Evolutionary conservation across 2,329 filamentous ascomycete species (phyloP), one percentile per base, ranked within the genome.

Genomic region (Stachybotrys echinatus): DNA sequence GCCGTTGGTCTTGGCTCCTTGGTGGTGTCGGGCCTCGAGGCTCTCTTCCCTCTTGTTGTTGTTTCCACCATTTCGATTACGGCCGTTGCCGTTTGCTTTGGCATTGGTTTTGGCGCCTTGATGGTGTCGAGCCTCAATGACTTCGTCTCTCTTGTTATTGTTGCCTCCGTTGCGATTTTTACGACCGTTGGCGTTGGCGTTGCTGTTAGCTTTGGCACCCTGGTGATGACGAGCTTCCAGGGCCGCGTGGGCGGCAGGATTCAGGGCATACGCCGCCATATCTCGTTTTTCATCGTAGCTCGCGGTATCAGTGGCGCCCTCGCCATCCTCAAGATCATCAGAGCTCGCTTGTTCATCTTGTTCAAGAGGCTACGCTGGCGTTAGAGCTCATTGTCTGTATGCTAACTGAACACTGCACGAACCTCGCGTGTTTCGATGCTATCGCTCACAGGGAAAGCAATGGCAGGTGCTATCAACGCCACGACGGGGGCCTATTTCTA

Each of bases 181-280:
- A 37, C 38, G 46, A 4, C 42, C 50, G 20, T 52, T 51, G 42
- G 27, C 45, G 23, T 51, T 49, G 18, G 37, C 42, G 22, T 45
- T 23, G 10, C 18, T 23, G n/a, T n/a, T n/a, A n/a, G n/a, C n/a
- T n/a, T n/a, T n/a, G n/a, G n/a, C n/a, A 27, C 42, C 47, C 21
- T 47, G 43, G 20, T 52, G 44, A 39, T 52, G 44, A 27, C 38
- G 42, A 23, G 27, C 42, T 27, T 52, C 50, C 18, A 47, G 27
- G 17, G 10, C 22, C 17, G 23, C 48, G 42, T 31, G n/a, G 18
- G 14, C 23, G 42, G 23, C 21, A 21, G 42, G 18, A 44, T 23
- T 45, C n/a, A n/a, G n/a, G n/a, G n/a, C n/a, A n/a, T n/a, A n/a
- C n/a, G n/a, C n/a, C n/a, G n/a, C n/a, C n/a, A n/a, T n/a, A n/a